Percentiles rank a stretch among this genome's conserved stretches.
Evolutionary conservation across 2,329 filamentous ascomycete genomes (phyloP).

Genomic region (Claviceps africana): DNA sequence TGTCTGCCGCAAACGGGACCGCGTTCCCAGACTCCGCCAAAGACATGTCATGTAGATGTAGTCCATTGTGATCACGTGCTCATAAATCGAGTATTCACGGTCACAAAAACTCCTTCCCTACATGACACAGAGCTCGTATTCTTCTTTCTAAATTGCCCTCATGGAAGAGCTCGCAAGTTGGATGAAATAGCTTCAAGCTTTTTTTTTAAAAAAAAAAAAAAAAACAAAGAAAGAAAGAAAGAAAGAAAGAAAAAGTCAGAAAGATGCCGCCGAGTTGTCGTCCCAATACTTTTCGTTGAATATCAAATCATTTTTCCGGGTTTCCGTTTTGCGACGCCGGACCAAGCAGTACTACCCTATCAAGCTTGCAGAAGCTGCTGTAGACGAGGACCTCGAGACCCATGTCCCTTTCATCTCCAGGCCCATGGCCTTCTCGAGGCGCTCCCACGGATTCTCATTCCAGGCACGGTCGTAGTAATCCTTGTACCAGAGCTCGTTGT

Average conservation of each 20-base stretch:
- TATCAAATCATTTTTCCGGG: background rate
- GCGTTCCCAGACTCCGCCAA: background rate
- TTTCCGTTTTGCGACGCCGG: background rate
- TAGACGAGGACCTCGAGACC: constrained; percentile 16
- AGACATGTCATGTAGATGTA: background rate
- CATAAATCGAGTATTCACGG: background rate
- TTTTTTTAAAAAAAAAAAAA: background rate
- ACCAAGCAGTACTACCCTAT: background rate
- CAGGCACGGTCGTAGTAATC: constrained; percentile 57
- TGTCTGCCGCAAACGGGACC: background rate
- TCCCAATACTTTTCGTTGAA: background rate
- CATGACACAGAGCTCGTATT: background rate
- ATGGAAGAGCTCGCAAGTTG: too few relatives aligned
- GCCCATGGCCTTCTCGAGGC: constrained; percentile 33
- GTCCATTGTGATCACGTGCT: background rate
- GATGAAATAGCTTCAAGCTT: too few relatives aligned
- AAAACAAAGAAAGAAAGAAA: background rate
- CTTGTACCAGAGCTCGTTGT: constrained; percentile 20
- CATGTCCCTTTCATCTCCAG: constrained; percentile 32
- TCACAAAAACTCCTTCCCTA: background rate
- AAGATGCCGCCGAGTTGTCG: background rate
- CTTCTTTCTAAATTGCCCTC: background rate
- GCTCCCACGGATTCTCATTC: constrained; percentile 60
- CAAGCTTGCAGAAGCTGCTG: background rate
- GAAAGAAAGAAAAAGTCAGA: background rate